Evolutionary conservation across 208 protist species (phyloP), one percentile per base, ranked within the genome.

Genomic region (Angomonas desouzai): DNA sequence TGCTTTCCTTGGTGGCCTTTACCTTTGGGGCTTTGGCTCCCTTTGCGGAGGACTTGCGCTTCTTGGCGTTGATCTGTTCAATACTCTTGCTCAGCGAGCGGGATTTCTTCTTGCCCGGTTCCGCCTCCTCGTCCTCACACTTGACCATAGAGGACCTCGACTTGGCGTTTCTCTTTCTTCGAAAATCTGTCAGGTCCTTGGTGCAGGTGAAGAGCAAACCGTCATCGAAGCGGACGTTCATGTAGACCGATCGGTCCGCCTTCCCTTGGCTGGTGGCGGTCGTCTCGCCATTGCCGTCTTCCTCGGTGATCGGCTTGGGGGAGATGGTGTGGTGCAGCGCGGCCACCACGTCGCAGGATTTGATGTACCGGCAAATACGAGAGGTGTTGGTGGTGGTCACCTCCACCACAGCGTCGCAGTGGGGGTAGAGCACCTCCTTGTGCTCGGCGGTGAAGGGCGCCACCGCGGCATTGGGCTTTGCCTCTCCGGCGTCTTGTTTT

Each of bases 291-390:
- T 30, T 33, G 25, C 48, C 1, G 1, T 33, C 23, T 55, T 38
- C 38, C 47, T 11, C 16, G 27, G 48, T 30, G 27, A 28, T 16
- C 3, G 33, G 18, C 6, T 33, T 22, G 4, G 47, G 11, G 74
- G 68, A 29, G 33, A 82, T 70, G 64, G 58, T 68, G 48, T 83
- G 83, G 53, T 91, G 81, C 30, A 93, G 65, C 16, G 81, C 72
- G n/a, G 80, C 85, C 1, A 48, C 81, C 43, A 94, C 51, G 43
- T 94, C 87, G 64, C 34, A 80, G 2, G 74, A 40, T 33, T 82
- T 82, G 34, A 89, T 77, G 68, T 89, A 94, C 27, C 82, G 73
- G 61, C 87, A 94, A 32, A 70, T 69, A 47, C 87, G 81, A 38
- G 70, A 63, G 20, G 60, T 51, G 51, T 80, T 65, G 1, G 82